phyloP scores from a whole-genome alignment of 441 rosid genomes.

The Bocquillonia castaneifolia region DNA sequence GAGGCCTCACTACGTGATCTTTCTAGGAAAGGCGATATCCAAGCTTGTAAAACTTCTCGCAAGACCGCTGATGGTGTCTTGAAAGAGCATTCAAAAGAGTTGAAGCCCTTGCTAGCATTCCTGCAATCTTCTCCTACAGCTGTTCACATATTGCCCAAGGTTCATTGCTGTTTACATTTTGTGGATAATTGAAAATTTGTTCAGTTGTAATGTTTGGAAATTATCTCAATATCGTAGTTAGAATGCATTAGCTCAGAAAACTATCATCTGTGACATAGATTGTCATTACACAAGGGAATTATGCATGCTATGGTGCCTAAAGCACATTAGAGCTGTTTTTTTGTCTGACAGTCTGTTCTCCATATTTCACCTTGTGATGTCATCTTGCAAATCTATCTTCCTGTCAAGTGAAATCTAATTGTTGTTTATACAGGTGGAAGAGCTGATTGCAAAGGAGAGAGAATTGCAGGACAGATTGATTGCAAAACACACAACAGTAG shows the following conservation, averaged over 20 bases:
- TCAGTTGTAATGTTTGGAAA: neutral
- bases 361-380: neutral
- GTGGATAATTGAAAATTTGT: neutral
- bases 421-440: conserved; percentile 54
- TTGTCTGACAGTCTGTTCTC: neutral
- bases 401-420: conserved; percentile 3
- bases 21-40: conserved; percentile 87
- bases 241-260: neutral
- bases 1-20: conserved; percentile 85
- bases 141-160: conserved; percentile 72
- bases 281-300: neutral
- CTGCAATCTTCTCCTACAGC: conserved; percentile 74
- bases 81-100: conserved; percentile 75
- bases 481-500: conserved; percentile 68
- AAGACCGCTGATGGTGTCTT: conserved; percentile 61
- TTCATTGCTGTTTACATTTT: conserved; percentile 20
- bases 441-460: conserved; percentile 68
- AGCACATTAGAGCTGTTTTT: neutral
- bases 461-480: conserved; percentile 84
- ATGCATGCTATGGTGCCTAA: neutral
- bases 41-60: conserved; percentile 88
- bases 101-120: conserved; percentile 51
- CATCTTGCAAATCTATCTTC: neutral
- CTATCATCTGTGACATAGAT: neutral
- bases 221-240: neutral